phyloP scores from a whole-genome alignment of 805 yeast species.

The Kodamaea hsintzibuensis region DNA sequence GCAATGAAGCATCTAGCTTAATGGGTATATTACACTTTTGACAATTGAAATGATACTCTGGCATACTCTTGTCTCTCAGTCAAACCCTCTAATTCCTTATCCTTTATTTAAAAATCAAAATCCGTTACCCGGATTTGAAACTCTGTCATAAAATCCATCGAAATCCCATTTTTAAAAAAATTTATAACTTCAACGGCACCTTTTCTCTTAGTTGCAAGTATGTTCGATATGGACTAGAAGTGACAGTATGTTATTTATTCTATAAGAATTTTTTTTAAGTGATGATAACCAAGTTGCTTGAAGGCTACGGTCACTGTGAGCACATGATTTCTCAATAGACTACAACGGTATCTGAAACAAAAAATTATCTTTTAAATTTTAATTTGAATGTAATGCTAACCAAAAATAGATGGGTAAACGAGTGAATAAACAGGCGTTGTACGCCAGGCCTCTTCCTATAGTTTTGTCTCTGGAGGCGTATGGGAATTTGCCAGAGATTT shows the following conservation, averaged over 20 bases:
- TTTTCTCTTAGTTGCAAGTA: neutral
- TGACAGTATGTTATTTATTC: constrained; percentile 9
- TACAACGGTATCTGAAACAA: constrained; percentile 92
- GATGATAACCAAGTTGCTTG: constrained; percentile 28
- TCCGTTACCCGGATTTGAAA: constrained; percentile 1
- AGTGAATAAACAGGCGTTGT: constrained; percentile 29
- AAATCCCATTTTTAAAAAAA: neutral
- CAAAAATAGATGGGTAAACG: constrained; percentile 32
- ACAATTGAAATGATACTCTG: constrained; percentile 37
- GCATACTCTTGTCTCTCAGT: neutral
- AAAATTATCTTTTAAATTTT: constrained; percentile 3
- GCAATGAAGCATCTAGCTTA: constrained; percentile 54
- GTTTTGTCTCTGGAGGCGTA: constrained; percentile 35
- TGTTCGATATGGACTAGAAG: neutral
- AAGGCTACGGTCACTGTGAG: constrained; percentile 53
- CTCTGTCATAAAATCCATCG: neutral
- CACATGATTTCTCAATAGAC: constrained; percentile 82
- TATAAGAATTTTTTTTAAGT: constrained; percentile 12
- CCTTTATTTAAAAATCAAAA: neutral
- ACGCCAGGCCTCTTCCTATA: constrained; percentile 60
- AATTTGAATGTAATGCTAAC: constrained; percentile 3
- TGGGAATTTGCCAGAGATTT: constrained; percentile 51
- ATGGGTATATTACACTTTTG: constrained; percentile 65
- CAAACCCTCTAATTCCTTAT: neutral
- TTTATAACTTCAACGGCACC: neutral